Evolutionary conservation across 345 rosid species (phyloP).

Genomic region (Firmiana major): DNA sequence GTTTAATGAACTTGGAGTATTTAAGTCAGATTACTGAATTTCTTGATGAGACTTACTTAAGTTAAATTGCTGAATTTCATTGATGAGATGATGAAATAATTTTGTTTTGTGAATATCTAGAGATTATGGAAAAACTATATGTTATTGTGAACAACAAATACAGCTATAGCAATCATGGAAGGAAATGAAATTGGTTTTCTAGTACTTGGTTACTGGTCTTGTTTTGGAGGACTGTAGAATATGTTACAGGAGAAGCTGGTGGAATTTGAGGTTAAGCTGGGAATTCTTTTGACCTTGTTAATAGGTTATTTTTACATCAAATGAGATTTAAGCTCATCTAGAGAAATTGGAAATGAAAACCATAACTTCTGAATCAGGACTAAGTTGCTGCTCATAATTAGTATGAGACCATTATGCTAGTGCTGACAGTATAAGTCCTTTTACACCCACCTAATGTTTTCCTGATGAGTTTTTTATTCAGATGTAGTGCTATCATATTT

Average conservation of each 20-base stretch:
- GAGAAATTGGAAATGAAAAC: not conserved
- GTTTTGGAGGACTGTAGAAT: not conserved
- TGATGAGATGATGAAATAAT: not conserved
- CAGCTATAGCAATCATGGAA: not conserved
- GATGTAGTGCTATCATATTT: not conserved
- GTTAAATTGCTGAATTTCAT: not conserved
- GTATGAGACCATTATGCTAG: not conserved
- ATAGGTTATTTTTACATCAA: not conserved
- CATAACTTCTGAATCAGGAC: not conserved
- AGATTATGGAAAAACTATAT: not conserved
- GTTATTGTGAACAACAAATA: not conserved
- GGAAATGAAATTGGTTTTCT: not conserved
- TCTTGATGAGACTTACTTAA: not conserved
- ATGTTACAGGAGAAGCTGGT: not conserved
- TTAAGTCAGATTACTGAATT: not conserved
- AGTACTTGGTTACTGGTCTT: not conserved
- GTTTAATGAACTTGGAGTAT: not conserved
- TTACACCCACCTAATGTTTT: not conserved
- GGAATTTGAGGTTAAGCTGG: not conserved
- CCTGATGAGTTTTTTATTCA: not conserved
- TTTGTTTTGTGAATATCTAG: not conserved
- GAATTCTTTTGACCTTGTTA: slow-evolving; percentile 3
- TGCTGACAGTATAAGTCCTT: not conserved
- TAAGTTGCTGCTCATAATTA: not conserved
- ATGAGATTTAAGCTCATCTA: not conserved